Base-by-base conservation (phyloP, 371 early-diverging fungal genomes). In the Syncephalastrum monosporum region DNA sequence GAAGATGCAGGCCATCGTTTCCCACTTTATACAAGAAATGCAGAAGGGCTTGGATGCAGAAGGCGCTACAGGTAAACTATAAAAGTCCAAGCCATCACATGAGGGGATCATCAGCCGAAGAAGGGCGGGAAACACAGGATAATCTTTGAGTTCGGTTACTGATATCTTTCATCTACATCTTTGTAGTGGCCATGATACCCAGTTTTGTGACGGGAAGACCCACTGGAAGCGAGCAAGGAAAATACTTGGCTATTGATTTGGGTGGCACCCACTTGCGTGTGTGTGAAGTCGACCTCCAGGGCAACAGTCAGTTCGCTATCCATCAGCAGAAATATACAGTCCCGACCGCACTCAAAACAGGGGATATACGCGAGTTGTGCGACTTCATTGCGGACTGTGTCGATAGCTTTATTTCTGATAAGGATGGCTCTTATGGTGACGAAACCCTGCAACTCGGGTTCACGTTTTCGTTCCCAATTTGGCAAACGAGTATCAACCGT, bases 181-280 rank as follows among this genome's bases (percentile, higher is more conserved):
- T 6, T 33, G 12, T 57, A 73, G 74, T 78, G 43, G 71, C 79
- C 4, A 78, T 78, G 82, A 83, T 96, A 60, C 96, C 96, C 16
- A 89, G 92, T 2, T 95, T 82, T 75, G 93, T 96, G 52, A 77
- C 82, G 43, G 78, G 84, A 29, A 77, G 85, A 17, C 95, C 95
- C 44, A 86, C 81, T 16, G 94, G 94, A 48, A 69, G 82, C 60
- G 97, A 96, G 68, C 82, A 69, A 42, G 97, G 96, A 53, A 77
- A 79, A 24, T 94, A 82, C 65, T 76, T 97, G 53, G 94, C 96
- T 8, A 80, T 97, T 47, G 98, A 97, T 73, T 77, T 97, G 29
- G 98, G 96, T 48, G 98, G 98, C 42, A 92, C 95, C 56, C 92
- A 95, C 67, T 82, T 96, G 59, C 88, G 98, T 41, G 92, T 96